Percentiles rank a stretch among this genome's conserved stretches.
These are phyloP conservation scores for Didymellaceae sp. DNA, from an alignment of 2,329 filamentous ascomycete species.

Conservation along the genomic window DNA sequence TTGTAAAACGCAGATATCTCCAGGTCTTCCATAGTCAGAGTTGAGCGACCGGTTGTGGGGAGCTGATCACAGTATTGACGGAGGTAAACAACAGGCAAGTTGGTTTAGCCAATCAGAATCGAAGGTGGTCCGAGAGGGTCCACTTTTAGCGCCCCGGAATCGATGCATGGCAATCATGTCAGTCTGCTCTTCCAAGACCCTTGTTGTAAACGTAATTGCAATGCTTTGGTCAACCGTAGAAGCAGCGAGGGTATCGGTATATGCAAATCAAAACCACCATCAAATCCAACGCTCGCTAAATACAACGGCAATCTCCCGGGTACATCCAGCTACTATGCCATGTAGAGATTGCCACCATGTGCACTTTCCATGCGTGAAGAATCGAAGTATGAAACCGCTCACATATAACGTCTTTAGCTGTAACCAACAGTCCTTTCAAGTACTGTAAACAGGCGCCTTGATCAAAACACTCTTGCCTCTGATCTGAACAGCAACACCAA, in stretches of 20 bases:
- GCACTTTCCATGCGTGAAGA: constrained; percentile 9
- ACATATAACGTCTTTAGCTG: not conserved
- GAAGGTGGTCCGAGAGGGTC: constrained; percentile 6
- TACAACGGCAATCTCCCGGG: constrained; percentile 8
- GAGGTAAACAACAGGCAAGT: constrained; percentile 37
- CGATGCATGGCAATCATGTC: not conserved
- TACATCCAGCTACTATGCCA: constrained; percentile 19
- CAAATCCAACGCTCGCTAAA: constrained; percentile 21
- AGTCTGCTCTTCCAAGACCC: too few species aligned
- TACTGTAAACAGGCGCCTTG: constrained; percentile 57
- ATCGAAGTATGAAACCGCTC: not conserved
- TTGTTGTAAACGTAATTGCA: constrained; percentile 1
- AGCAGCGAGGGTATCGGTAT: constrained; percentile 46
- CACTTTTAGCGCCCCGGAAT: not conserved
- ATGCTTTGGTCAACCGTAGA: constrained; percentile 27
- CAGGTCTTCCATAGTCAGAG: constrained; percentile 32
- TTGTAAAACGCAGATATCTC: constrained; percentile 44
- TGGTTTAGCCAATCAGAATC: constrained; percentile 8
- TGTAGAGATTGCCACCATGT: constrained; percentile 8
- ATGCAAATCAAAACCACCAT: constrained; percentile 26
- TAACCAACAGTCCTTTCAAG: constrained; percentile 26
- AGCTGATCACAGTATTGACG: constrained; percentile 29
- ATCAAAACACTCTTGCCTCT: constrained; percentile 57
- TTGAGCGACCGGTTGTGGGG: constrained; percentile 11
- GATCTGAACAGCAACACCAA: constrained; percentile 56